These are phyloP conservation scores for Alternaria hordeiaustralica DNA, from an alignment of 2,329 filamentous ascomycete genomes.

Conservation along the genomic window DNA sequence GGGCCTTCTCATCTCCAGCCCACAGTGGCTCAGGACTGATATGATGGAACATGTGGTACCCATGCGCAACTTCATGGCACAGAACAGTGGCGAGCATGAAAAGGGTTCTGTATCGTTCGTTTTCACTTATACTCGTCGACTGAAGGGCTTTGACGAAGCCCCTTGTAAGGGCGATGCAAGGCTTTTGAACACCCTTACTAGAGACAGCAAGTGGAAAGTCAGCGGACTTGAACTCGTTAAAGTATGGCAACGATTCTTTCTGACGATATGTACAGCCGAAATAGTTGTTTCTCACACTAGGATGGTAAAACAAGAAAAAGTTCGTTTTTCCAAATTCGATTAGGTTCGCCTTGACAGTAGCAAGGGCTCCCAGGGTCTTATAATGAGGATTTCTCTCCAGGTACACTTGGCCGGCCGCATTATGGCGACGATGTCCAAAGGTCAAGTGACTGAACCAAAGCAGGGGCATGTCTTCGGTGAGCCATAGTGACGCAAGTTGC, in stretches of 20 bases:
- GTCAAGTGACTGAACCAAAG: conserved; percentile 27
- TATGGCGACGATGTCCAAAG: conserved; percentile 11
- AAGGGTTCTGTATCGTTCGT: conserved; percentile 8
- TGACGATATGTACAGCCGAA: not conserved
- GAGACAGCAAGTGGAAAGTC: not conserved
- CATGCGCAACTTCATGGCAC: conserved; percentile 29
- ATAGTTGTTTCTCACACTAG: too few relatives aligned
- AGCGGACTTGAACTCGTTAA: not conserved
- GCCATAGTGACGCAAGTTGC: conserved; percentile 18
- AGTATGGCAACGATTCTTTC: not conserved
- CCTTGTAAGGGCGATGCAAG: not conserved
- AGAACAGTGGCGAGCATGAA: conserved; percentile 21
- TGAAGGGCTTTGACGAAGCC: not conserved
- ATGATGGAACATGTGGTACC: conserved; percentile 17
- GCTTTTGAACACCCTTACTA: not conserved
- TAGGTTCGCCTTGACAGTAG: conserved; percentile 14
- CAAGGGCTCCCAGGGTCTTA: not conserved
- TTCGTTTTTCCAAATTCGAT: conserved; percentile 11
- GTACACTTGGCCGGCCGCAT: not conserved
- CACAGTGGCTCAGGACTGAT: conserved; percentile 18
- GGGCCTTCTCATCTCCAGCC: conserved; percentile 5
- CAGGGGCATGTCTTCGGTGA: conserved; percentile 22
- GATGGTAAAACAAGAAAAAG: too few relatives aligned
- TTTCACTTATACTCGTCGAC: not conserved
- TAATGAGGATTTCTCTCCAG: conserved; percentile 7